Base-by-base conservation (phyloP, 257 asterid species). In the Plantago major region DNA sequence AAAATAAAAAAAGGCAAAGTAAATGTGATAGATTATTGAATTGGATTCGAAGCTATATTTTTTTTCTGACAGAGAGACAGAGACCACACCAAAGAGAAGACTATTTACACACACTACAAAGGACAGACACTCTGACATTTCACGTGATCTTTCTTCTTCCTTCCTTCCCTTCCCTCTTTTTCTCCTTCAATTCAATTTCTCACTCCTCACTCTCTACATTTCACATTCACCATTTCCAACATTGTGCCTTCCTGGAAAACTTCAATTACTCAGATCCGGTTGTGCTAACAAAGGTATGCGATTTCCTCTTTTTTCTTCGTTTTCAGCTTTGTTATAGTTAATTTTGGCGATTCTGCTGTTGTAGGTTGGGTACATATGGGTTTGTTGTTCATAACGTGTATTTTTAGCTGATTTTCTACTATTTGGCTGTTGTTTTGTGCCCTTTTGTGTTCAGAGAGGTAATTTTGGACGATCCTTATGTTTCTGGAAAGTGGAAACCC, bases 141-240 rank as follows among this genome's bases (percentile, higher is more conserved):
- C 96, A 89, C 93, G 96, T 89, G 96, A 60, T 75, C 69, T n/a
- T 68, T 43, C 65, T n/a, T 65, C 61, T 51, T 51, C 75, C 76
- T 66, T 75, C 77, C 54, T 30, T 18, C 44, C 49, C 53, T n/a
- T 22, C 28, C 46, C 66, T 74, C 77, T 69, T 71, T 66, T 69
- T 54, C 45, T 46, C 22, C 62, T 22, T 22, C 42, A 49, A 67
- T 65, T n/a, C 57, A 58, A 26, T 18, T 2, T 42, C 76, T 26
- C 76, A 6, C 66, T 18, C 53, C 64, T 51, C 55, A 3, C 60
- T 43, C 65, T 67, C 26, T 22, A 22, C 26, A 22, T 22, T 63
- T 46, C 50, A 42, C 60, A 8, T 69, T 26, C 13, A 18, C 71
- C 47, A 38, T 22, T 61, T 68, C 38, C 40, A 68, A 59, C 11